Conservation (phyloP, 2,329 filamentous ascomycete genomes). For the Periconia sp. region DNA sequence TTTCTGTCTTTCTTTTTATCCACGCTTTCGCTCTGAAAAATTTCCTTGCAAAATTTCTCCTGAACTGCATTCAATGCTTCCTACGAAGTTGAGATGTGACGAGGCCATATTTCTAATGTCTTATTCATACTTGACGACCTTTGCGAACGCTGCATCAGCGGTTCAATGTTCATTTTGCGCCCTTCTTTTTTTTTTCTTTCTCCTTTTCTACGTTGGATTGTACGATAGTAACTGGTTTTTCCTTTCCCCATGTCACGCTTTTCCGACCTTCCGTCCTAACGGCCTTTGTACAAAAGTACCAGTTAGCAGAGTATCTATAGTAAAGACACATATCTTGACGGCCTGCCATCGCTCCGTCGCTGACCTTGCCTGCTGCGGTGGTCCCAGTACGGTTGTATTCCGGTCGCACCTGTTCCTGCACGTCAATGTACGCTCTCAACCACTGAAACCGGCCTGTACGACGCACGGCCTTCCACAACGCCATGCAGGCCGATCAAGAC, state of each 20-base stretch:
- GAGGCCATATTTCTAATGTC: constrained; percentile 44
- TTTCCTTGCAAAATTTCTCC: constrained; percentile 28
- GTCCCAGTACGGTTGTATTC: constrained; percentile 23
- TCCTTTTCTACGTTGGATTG: constrained; percentile 27
- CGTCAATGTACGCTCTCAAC: constrained; percentile 28
- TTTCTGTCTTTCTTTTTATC: constrained; percentile 13
- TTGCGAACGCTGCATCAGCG: constrained; percentile 30
- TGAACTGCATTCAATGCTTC: constrained; percentile 35
- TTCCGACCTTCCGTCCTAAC: constrained; percentile 26
- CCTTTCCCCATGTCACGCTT: constrained; percentile 17
- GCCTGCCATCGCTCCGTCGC: constrained; percentile 22
- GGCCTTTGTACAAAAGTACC: constrained; percentile 47
- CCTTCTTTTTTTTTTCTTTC: constrained; percentile 11
- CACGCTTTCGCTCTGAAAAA: constrained; percentile 21
- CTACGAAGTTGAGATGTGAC: constrained; percentile 38
- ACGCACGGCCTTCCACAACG: constrained; percentile 21
- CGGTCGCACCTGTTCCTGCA: constrained; percentile 35
- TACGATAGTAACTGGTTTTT: constrained; percentile 39
- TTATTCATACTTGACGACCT: constrained; percentile 42
- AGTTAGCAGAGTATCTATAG: constrained; percentile 41
- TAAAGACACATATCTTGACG: constrained; percentile 20
- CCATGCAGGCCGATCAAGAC: constrained; percentile 35
- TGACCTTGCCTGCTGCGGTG: constrained; percentile 12
- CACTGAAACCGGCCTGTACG: constrained; percentile 26
- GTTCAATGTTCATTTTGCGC: constrained; percentile 2